Conservation (phyloP, 805 yeast species). For the Yamadazyma kitorensis region DNA sequence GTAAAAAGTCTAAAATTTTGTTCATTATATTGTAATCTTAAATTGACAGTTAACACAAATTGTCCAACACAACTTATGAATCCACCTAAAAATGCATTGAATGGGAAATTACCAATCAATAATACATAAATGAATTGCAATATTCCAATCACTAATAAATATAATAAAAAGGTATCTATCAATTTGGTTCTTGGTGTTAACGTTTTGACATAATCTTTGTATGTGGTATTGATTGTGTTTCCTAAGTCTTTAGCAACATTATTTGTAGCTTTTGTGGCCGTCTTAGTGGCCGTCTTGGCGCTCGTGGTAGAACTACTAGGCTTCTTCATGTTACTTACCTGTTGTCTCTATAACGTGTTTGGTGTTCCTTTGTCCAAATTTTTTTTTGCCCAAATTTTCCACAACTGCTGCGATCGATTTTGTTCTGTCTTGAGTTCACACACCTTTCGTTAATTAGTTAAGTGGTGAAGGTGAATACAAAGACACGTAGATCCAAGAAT, state of each 20-base stretch:
- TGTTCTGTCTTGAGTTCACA: too few relatives aligned
- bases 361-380: too few relatives aligned
- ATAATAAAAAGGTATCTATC: conserved; percentile 74
- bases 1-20: conserved; percentile 12
- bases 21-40: conserved; percentile 64
- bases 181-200: conserved; percentile 53
- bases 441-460: too few relatives aligned
- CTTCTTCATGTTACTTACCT: too few relatives aligned
- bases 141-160: conserved; percentile 69
- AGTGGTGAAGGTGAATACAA: too few relatives aligned
- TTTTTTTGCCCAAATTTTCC: too few relatives aligned
- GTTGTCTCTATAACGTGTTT: too few relatives aligned
- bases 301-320: too few relatives aligned
- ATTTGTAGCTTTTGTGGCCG: too few relatives aligned
- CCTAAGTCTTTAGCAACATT: conserved; percentile 3
- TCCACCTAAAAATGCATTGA: conserved; percentile 95
- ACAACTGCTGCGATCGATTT: too few relatives aligned
- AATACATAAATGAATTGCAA: conserved; percentile 77
- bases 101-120: conserved; percentile 86
- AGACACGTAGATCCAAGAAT: too few relatives aligned
- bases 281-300: too few relatives aligned
- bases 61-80: conserved; percentile 92
- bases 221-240: conserved; percentile 29
- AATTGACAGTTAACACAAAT: conserved; percentile 80
- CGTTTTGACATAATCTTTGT: conserved; percentile 28